These are phyloP conservation scores for Cladophialophora yegresii DNA, from an alignment of 2,329 filamentous ascomycete genomes.

Conservation along the genomic window DNA sequence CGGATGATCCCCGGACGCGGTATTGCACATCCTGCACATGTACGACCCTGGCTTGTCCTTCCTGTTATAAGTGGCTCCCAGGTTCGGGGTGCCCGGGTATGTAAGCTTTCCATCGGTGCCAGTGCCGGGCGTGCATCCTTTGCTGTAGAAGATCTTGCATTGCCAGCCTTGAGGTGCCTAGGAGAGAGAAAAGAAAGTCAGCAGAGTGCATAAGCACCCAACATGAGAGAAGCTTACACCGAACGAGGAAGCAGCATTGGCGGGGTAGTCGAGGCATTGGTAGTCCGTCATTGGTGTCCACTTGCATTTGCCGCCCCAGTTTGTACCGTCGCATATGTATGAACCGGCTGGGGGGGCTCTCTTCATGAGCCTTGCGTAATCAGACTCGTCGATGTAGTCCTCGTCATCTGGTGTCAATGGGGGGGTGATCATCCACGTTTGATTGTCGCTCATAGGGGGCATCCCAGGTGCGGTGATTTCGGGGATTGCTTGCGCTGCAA, in stretches of 20 bases:
- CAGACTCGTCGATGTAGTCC: slow-evolving; percentile 7
- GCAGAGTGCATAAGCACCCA: neutral
- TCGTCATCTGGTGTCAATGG: slow-evolving; percentile 6
- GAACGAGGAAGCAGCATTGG: slow-evolving; percentile 19
- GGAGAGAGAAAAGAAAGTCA: neutral
- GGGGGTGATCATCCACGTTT: neutral
- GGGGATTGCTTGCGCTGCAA: neutral
- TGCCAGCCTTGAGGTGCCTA: slow-evolving; percentile 25
- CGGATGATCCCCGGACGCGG: slow-evolving; percentile 4
- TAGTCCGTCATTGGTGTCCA: slow-evolving; percentile 7
- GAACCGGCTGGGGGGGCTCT: slow-evolving; percentile 18
- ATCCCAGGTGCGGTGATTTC: slow-evolving; percentile 7
- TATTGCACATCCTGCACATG: slow-evolving; percentile 24
- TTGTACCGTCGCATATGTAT: slow-evolving; percentile 19
- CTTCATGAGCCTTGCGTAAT: slow-evolving; percentile 5
- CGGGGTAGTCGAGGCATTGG: slow-evolving; percentile 18
- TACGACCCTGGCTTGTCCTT: slow-evolving; percentile 14
- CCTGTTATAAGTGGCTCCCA: slow-evolving; percentile 20
- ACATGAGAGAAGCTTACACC: slow-evolving; percentile 19
- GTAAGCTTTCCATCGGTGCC: slow-evolving; percentile 28
- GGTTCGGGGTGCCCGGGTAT: slow-evolving; percentile 25
- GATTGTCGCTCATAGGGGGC: neutral
- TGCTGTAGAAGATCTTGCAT: slow-evolving; percentile 26
- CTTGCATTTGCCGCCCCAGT: slow-evolving; percentile 21
- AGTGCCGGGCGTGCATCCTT: slow-evolving; percentile 11